phyloP scores from a whole-genome alignment of 805 yeast species.

The Kluyveromyces dobzhanskii region DNA sequence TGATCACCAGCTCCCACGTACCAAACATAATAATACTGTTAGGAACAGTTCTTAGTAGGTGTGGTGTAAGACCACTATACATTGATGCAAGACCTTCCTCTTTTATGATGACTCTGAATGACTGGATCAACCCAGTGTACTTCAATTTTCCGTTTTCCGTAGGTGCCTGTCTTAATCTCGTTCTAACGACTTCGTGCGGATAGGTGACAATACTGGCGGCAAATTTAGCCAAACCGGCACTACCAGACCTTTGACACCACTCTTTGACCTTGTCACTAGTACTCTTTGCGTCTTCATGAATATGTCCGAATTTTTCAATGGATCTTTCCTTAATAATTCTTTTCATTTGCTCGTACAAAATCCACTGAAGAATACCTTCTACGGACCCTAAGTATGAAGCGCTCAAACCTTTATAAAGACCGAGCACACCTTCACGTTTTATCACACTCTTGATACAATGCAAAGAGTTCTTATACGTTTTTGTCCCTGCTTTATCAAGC shows the following conservation, averaged over 20 bases:
- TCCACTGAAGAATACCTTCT: slow-evolving; percentile 94
- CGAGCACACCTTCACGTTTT: slow-evolving; percentile 66
- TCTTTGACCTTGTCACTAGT: slow-evolving; percentile 61
- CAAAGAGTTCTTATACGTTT: slow-evolving; percentile 70
- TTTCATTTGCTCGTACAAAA: slow-evolving; percentile 92
- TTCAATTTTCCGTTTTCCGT: slow-evolving; percentile 69
- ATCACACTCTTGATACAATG: slow-evolving; percentile 72
- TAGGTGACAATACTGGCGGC: slow-evolving; percentile 87
- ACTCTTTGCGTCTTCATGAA: slow-evolving; percentile 27
- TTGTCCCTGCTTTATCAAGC: slow-evolving; percentile 63
- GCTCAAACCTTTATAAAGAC: slow-evolving; percentile 83
- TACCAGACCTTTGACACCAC: slow-evolving; percentile 95
- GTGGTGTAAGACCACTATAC: slow-evolving; percentile 98
- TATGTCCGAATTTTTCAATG: slow-evolving; percentile 31
- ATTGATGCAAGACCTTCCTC: slow-evolving; percentile 90
- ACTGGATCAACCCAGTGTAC: slow-evolving; percentile 82
- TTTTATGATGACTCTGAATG: slow-evolving; percentile 73
- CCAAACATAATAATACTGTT: slow-evolving; percentile 98
- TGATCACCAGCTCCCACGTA: slow-evolving; percentile 86
- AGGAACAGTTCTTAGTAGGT: slow-evolving; percentile 92
- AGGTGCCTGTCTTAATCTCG: slow-evolving; percentile 94
- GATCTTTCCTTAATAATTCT: slow-evolving; percentile 48
- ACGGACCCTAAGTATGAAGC: slow-evolving; percentile 92
- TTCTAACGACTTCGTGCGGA: slow-evolving; percentile 96
- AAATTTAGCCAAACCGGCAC: slow-evolving; percentile 95